Percentiles rank a stretch among this genome's conserved stretches.
These are phyloP conservation scores for Halteria grandinella DNA, from an alignment of 73 alveolate species.

Conservation along the genomic window DNA sequence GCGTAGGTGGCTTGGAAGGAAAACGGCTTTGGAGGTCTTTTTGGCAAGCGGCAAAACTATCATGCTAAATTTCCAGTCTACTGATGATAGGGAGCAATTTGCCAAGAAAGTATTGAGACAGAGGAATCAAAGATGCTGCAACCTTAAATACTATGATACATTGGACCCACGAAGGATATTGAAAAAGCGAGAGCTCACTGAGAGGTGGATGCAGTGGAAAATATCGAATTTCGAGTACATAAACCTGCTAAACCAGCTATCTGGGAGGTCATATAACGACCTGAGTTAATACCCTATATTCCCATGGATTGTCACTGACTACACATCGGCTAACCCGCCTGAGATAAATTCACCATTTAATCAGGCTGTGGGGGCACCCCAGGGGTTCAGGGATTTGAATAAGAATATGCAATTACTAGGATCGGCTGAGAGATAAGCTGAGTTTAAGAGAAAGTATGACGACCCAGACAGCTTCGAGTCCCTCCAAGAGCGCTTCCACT, in stretches of 20 bases:
- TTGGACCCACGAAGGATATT: slow-evolving; percentile 57
- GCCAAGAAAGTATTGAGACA: slow-evolving; percentile 39
- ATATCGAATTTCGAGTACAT: slow-evolving; percentile 91
- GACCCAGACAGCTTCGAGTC: slow-evolving; percentile 56
- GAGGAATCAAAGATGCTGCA: slow-evolving; percentile 44
- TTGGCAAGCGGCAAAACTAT: slow-evolving; percentile 27
- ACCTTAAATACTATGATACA: slow-evolving; percentile 39
- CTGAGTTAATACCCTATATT: slow-evolving; percentile 96
- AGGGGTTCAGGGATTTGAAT: slow-evolving; percentile 81
- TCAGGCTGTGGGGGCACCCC: slow-evolving; percentile 22
- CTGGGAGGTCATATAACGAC: slow-evolving; percentile 93
- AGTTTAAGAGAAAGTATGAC: slow-evolving; percentile 57
- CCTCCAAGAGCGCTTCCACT: slow-evolving; percentile 82
- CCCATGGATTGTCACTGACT: slow-evolving; percentile 93
- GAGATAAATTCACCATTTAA: slow-evolving; percentile 14
- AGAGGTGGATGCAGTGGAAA: slow-evolving; percentile 87
- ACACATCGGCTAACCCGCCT: neutral
- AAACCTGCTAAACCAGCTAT: slow-evolving; percentile 82
- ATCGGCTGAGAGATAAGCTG: slow-evolving; percentile 74
- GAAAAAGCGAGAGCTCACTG: slow-evolving; percentile 76
- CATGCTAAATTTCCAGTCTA: slow-evolving; percentile 37
- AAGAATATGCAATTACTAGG: slow-evolving; percentile 92
- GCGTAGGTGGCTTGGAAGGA: slow-evolving; percentile 56
- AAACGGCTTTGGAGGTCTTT: slow-evolving; percentile 58
- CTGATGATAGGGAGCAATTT: slow-evolving; percentile 60